A percentile compares a stretch with the other conserved stretches of the same genome.
Conservation (phyloP, 169 alveolate species). For the Besnoitia besnoiti region DNA sequence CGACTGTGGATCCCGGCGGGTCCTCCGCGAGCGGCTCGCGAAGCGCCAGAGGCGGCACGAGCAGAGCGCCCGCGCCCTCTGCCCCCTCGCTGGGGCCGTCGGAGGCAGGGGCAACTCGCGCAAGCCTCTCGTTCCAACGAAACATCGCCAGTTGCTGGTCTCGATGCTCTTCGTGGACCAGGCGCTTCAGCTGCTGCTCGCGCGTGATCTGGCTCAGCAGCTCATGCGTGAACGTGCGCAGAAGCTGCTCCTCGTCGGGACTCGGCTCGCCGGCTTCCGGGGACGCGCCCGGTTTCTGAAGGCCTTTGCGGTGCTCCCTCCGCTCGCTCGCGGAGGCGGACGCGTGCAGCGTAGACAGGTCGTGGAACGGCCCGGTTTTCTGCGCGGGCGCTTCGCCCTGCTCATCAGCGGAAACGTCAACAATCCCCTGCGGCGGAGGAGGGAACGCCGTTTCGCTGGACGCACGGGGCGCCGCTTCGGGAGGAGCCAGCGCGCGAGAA, state of each 20-base stretch:
- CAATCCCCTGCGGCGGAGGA: neutral
- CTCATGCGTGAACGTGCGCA: neutral
- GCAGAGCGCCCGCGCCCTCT: neutral
- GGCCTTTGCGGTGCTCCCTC: neutral
- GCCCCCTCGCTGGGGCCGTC: neutral
- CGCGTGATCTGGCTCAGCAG: constrained; percentile 9
- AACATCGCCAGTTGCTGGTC: constrained; percentile 27
- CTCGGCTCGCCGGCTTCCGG: neutral
- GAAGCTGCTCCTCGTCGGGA: neutral
- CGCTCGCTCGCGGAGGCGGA: neutral
- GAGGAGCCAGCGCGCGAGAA: neutral
- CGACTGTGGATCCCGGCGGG: neutral
- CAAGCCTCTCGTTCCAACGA: neutral
- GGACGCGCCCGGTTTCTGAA: neutral
- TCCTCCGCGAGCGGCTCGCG: neutral
- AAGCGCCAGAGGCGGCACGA: constrained; percentile 7
- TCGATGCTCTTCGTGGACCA: neutral
- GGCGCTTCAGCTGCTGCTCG: neutral
- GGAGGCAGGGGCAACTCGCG: neutral
- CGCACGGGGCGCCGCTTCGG: neutral
- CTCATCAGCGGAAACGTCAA: neutral
- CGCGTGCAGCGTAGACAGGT: neutral
- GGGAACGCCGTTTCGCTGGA: neutral
- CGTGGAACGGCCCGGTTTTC: neutral
- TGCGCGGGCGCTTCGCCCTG: neutral